phyloP scores from a whole-genome alignment of 202 grass and related monocot species.

The Dendrocalamus latiflorus region DNA sequence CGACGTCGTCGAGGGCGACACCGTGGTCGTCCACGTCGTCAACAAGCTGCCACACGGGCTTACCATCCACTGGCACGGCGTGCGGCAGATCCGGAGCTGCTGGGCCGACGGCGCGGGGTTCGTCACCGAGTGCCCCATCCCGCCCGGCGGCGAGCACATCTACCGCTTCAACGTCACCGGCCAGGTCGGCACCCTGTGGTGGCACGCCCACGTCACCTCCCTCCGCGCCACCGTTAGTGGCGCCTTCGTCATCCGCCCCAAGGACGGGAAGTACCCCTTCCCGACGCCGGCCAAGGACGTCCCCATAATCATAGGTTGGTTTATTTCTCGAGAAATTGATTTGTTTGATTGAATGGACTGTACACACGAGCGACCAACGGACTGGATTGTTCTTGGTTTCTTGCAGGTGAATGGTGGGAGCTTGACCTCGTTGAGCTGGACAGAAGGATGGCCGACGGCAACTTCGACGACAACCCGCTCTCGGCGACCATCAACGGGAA shows the following conservation, averaged over 20 bases:
- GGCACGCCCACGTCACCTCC: conserved; percentile 17
- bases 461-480: conserved; percentile 30
- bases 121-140: conserved; percentile 48
- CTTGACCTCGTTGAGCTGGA: conserved; percentile 27
- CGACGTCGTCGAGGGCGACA: conserved; percentile 63
- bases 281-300: background rate
- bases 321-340: background rate
- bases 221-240: background rate
- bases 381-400: too few species aligned
- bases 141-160: background rate
- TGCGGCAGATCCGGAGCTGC: conserved; percentile 13
- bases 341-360: too few species aligned
- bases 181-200: conserved; percentile 43
- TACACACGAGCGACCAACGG: too few species aligned
- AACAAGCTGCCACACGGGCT: conserved; percentile 23
- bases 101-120: conserved; percentile 47
- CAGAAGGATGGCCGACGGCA: conserved; percentile 22
- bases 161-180: conserved; percentile 35
- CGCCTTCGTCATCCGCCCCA: background rate
- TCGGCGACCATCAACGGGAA: conserved; percentile 57
- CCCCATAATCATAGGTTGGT: conserved; percentile 23
- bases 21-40: conserved; percentile 32
- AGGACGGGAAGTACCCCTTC: conserved; percentile 7
- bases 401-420: conserved; percentile 32
- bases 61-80: conserved; percentile 40